A percentile compares a stretch with the other conserved stretches of the same genome.
These are phyloP conservation scores for Cicer bijugum DNA, from an alignment of 306 rosid genomes.

Conservation along the genomic window DNA sequence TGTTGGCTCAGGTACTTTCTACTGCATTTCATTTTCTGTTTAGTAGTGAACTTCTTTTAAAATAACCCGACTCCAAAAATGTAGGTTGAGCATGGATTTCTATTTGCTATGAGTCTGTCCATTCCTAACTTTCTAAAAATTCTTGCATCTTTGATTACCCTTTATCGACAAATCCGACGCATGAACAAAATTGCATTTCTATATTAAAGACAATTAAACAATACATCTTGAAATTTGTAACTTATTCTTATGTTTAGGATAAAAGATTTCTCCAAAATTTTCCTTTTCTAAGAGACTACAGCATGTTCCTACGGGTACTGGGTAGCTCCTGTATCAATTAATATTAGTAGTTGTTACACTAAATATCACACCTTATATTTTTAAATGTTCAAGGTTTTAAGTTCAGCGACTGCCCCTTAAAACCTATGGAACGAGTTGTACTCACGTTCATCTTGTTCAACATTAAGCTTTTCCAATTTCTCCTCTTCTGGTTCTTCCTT, in stretches of 20 bases:
- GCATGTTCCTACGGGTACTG: too few species aligned
- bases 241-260: too few species aligned
- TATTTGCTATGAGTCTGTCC: background rate
- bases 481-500: conserved; percentile 8
- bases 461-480: background rate
- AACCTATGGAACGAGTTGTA: background rate
- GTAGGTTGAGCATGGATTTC: background rate
- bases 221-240: too few species aligned
- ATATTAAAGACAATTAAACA: too few species aligned
- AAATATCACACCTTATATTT: background rate
- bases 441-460: background rate
- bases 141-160: conserved; percentile 8
- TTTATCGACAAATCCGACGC: background rate
- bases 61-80: background rate
- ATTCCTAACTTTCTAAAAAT: background rate
- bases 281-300: too few species aligned
- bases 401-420: background rate
- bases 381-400: background rate
- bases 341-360: background rate
- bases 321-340: too few species aligned
- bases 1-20: conserved; percentile 76
- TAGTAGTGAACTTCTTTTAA: background rate
- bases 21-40: conserved; percentile 27
- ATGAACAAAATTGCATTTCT: background rate
- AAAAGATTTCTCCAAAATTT: too few species aligned